phyloP scores from a whole-genome alignment of 2,329 filamentous ascomycete species.

The Reticulascus tulasneorum region DNA sequence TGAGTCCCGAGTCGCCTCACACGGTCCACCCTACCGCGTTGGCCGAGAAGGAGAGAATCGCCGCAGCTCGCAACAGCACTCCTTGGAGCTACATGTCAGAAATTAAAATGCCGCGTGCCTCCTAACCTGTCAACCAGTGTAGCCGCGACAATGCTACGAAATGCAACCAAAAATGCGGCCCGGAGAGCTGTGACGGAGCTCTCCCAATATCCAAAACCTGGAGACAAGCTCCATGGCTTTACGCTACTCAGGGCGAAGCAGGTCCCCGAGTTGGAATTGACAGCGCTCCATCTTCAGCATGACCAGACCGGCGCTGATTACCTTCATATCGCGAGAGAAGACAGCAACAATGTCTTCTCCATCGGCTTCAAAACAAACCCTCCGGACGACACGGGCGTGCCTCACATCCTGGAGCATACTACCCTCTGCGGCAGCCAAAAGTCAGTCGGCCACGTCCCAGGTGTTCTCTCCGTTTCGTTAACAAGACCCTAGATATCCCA shows the following conservation, averaged over 20 bases:
- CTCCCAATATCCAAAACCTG: conserved; percentile 69
- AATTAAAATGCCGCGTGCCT: neutral
- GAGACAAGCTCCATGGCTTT: conserved; percentile 89
- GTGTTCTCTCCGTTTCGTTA: neutral
- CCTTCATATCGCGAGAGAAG: conserved; percentile 88
- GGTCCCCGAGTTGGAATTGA: conserved; percentile 89
- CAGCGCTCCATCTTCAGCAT: conserved; percentile 84
- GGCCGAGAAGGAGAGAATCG: too few relatives aligned
- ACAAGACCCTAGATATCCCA: conserved; percentile 66
- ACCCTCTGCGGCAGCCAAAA: conserved; percentile 94
- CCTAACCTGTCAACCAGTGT: neutral
- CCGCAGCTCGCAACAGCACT: too few relatives aligned
- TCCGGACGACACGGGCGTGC: conserved; percentile 90
- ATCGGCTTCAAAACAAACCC: conserved; percentile 99
- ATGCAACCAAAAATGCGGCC: conserved; percentile 41
- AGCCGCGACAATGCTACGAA: conserved; percentile 53
- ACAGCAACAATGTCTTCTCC: conserved; percentile 98
- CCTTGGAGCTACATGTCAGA: too few relatives aligned
- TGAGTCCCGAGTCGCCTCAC: too few relatives aligned
- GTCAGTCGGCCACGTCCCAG: conserved; percentile 40
- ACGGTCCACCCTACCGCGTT: too few relatives aligned
- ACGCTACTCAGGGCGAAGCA: conserved; percentile 85
- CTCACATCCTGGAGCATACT: conserved; percentile 96
- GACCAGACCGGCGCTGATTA: conserved; percentile 96
- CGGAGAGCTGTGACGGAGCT: conserved; percentile 71